Conservation (phyloP, 2,329 filamentous ascomycete genomes). For the Calonectria hongkongensis region DNA sequence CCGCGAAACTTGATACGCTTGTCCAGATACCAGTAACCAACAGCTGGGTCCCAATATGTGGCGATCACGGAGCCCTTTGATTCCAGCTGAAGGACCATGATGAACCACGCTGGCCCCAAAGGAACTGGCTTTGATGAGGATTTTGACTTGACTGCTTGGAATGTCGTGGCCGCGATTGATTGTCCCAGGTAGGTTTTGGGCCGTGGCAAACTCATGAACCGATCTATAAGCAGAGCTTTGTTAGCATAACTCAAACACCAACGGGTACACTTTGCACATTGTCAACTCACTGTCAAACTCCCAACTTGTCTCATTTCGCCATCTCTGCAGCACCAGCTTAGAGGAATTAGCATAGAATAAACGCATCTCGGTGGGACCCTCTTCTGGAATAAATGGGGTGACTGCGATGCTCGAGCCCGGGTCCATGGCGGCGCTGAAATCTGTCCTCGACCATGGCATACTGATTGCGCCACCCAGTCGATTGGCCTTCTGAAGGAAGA, state of each 20-base stretch:
- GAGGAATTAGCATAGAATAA: slow-evolving; percentile 14
- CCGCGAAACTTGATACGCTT: background rate
- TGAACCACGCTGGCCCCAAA: background rate
- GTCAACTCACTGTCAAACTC: slow-evolving; percentile 11
- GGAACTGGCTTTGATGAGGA: background rate
- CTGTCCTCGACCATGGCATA: background rate
- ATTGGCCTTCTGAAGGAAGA: slow-evolving; percentile 11
- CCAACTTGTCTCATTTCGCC: slow-evolving; percentile 11
- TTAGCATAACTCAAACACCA: background rate
- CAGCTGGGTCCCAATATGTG: background rate
- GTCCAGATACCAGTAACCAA: background rate
- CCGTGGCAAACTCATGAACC: background rate
- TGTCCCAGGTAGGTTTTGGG: background rate
- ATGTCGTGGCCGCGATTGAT: background rate
- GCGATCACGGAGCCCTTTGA: background rate
- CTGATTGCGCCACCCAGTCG: background rate
- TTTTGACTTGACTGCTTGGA: background rate
- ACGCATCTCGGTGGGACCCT: slow-evolving; percentile 19
- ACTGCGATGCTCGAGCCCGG: slow-evolving; percentile 4
- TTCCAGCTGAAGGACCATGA: background rate
- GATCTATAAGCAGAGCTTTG: background rate
- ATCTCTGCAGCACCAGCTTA: slow-evolving; percentile 4
- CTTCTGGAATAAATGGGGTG: slow-evolving; percentile 1
- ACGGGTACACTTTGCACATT: background rate
- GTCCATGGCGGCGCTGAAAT: background rate